Evolutionary conservation across 768 basidiomycete species (phyloP).

Genomic region (Trametes cingulata): DNA sequence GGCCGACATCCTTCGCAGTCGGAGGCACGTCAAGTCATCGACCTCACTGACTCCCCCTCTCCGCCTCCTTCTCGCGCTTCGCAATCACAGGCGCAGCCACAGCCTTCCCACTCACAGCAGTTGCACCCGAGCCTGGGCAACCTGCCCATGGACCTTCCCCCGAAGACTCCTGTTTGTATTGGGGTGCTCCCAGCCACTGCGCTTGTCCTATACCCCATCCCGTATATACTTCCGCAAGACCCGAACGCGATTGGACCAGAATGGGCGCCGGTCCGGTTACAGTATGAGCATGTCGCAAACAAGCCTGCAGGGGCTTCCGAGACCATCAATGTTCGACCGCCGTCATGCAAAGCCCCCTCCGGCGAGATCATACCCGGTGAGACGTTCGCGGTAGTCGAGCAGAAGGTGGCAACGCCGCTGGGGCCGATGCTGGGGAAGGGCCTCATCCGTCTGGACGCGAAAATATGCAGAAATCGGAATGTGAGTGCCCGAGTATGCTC

Average conservation of each 20-base stretch:
- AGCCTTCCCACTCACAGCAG: neutral
- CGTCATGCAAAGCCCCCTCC: slow-evolving; percentile 47
- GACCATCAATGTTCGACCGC: slow-evolving; percentile 78
- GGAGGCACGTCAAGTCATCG: slow-evolving; percentile 60
- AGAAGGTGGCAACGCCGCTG: slow-evolving; percentile 75
- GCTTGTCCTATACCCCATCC: slow-evolving; percentile 79
- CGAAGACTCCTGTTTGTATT: slow-evolving; percentile 86
- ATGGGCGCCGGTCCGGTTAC: slow-evolving; percentile 69
- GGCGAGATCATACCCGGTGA: slow-evolving; percentile 64
- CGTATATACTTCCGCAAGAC: slow-evolving; percentile 56
- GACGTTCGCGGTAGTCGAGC: slow-evolving; percentile 81
- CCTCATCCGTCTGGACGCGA: slow-evolving; percentile 77
- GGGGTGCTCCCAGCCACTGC: slow-evolving; percentile 83
- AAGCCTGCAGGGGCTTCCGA: slow-evolving; percentile 52
- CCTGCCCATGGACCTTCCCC: slow-evolving; percentile 62
- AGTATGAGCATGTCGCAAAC: slow-evolving; percentile 65
- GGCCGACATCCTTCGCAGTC: slow-evolving; percentile 10
- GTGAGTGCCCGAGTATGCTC: slow-evolving; percentile 43
- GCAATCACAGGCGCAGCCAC: slow-evolving; percentile 19
- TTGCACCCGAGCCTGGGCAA: slow-evolving; percentile 12
- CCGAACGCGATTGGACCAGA: slow-evolving; percentile 45
- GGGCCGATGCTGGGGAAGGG: slow-evolving; percentile 87
- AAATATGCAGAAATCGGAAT: slow-evolving; percentile 61
- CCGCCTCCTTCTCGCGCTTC: slow-evolving; percentile 26
- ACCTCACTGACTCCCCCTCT: slow-evolving; percentile 50